Evolutionary conservation across 345 rosid genomes (phyloP), one percentile per base, ranked within the genome.

Genomic region (Balakata baccata): DNA sequence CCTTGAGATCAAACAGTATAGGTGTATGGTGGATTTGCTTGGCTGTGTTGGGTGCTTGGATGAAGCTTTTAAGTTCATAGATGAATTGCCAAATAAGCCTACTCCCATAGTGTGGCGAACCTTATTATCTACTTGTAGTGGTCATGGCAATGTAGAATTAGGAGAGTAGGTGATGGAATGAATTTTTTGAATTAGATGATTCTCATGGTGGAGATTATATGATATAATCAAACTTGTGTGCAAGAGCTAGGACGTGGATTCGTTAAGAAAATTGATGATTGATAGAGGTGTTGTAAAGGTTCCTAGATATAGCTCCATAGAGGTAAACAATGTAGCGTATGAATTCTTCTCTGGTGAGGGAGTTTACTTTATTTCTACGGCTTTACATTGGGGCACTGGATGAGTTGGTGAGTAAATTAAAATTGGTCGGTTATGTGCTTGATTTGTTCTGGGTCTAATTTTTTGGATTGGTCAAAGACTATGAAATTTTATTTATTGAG

Each of bases 191-290:
- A 57, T 37, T 77, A 9, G 81, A 78, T 64, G 81, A 80, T 41
- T 77, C 77, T n/a, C 64, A 75, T 23, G 56, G 78, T 9, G 89
- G 85, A 74, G 83, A 84, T 73, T 84, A 84, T 34, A 61, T 81
- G 13, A 50, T 80, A 9, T 29, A 82, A 64, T 84, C 89, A 14
- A 93, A 93, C 81, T 77, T 93, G 71, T 89, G 77, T 76, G 95
- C 95, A 6, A 82, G 89, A 82, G 82, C 84, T 37, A 87, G 86
- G 71, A 86, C 80, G 81, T 93, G 93, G 97, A 91, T 76, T 75
- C 56, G 22, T 34, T 88, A 46, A 86, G 92, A 74, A 89, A 82
- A 72, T 52, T 82, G 74, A 91, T 90, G 95, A 85, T 69, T 1
- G 84, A 86, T 63, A 85, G 82, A 79, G 88, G 84, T 72, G 81